A percentile compares a stretch with the other conserved stretches of the same genome.
These are phyloP conservation scores for Aspergillus tanneri DNA, from an alignment of 2,329 filamentous ascomycete genomes.

Conservation along the genomic window DNA sequence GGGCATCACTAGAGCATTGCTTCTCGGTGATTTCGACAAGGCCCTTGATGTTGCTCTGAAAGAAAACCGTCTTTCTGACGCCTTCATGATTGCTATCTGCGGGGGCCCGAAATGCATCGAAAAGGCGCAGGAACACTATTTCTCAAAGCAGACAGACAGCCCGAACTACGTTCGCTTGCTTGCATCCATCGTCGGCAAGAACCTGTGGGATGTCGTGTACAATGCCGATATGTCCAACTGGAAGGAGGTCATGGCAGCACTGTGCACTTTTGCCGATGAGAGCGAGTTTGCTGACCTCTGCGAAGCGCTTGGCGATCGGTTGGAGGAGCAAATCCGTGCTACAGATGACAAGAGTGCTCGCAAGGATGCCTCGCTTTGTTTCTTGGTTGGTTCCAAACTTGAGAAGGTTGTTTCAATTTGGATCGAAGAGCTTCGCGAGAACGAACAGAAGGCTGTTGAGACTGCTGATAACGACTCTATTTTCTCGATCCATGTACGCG, in stretches of 20 bases:
- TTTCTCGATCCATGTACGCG: slow-evolving; percentile 87
- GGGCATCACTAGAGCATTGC: slow-evolving; percentile 79
- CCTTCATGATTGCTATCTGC: slow-evolving; percentile 96
- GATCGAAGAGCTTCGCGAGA: slow-evolving; percentile 84
- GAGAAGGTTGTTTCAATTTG: slow-evolving; percentile 97
- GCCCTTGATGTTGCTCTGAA: slow-evolving; percentile 85
- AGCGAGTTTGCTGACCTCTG: slow-evolving; percentile 92
- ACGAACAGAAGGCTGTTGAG: slow-evolving; percentile 72
- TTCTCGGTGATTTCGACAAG: slow-evolving; percentile 86
- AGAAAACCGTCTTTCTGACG: slow-evolving; percentile 88
- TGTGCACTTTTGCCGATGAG: slow-evolving; percentile 93
- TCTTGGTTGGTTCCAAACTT: slow-evolving; percentile 89
- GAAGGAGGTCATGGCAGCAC: slow-evolving; percentile 94
- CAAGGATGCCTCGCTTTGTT: slow-evolving; percentile 96
- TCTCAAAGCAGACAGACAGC: slow-evolving; percentile 75
- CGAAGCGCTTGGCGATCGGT: slow-evolving; percentile 87
- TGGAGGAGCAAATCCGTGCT: slow-evolving; percentile 65
- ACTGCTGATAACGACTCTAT: slow-evolving; percentile 70
- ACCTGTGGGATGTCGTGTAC: slow-evolving; percentile 96
- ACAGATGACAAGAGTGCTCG: slow-evolving; percentile 59
- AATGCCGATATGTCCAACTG: slow-evolving; percentile 90
- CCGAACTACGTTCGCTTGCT: slow-evolving; percentile 92
- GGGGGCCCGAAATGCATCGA: slow-evolving; percentile 90
- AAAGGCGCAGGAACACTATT: slow-evolving; percentile 88
- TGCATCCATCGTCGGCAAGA: slow-evolving; percentile 90